Evolutionary conservation across 768 basidiomycete genomes (phyloP).

Genomic region (Leucogyrophana mollusca): DNA sequence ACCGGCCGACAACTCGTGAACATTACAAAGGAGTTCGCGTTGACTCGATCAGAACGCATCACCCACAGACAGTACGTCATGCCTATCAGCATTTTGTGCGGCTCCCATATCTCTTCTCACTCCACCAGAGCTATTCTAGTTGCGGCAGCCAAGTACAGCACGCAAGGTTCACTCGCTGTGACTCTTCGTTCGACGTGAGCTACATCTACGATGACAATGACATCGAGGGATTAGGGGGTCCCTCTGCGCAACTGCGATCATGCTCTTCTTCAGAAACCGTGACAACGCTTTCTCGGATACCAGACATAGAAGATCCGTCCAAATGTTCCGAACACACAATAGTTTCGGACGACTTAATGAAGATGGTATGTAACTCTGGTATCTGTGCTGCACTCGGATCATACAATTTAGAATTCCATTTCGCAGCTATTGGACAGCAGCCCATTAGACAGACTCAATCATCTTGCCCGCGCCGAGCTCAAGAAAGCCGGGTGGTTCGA

Average conservation of each 20-base stretch:
- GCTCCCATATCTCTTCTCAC: no score
- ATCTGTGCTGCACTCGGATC: not conserved
- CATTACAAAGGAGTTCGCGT: slow-evolving; percentile 18
- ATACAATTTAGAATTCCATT: not conserved
- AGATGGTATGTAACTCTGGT: slow-evolving; percentile 20
- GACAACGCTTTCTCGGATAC: not conserved
- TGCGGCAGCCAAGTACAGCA: slow-evolving; percentile 11
- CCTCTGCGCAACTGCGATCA: not conserved
- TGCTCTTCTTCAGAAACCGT: slow-evolving; percentile 13
- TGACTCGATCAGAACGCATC: slow-evolving; percentile 21
- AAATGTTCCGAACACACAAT: slow-evolving; percentile 3
- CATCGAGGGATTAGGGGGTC: slow-evolving; percentile 13
- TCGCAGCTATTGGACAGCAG: slow-evolving; percentile 19
- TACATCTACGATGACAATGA: slow-evolving; percentile 16
- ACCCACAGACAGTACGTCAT: slow-evolving; percentile 17
- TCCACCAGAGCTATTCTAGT: slow-evolving; percentile 15
- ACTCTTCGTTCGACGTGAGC: slow-evolving; percentile 12
- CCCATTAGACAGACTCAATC: slow-evolving; percentile 28
- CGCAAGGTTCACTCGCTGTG: slow-evolving; percentile 1
- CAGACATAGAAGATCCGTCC: not conserved
- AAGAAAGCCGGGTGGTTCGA: slow-evolving; percentile 31
- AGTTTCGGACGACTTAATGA: slow-evolving; percentile 17
- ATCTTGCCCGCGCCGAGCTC: slow-evolving; percentile 23
- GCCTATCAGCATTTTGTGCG: not conserved
- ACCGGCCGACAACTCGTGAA: slow-evolving; percentile 18